Evolutionary conservation across 1,284 basidiomycete genomes (phyloP), one percentile per base, ranked within the genome.

Genomic region (Tilletia setariae): DNA sequence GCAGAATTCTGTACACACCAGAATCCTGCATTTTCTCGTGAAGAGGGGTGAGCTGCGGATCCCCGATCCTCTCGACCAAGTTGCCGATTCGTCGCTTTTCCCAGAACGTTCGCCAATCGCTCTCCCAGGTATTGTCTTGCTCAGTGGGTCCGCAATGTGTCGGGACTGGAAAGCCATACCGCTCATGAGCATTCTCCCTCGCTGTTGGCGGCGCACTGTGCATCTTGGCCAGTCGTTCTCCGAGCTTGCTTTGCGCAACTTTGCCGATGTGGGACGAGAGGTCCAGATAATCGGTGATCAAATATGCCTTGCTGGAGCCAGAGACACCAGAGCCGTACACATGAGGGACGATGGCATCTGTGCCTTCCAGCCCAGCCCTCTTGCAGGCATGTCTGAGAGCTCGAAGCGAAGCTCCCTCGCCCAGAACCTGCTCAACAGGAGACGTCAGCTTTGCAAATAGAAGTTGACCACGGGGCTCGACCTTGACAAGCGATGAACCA

Each of bases 1-100:
- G 86, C 7, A 94, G 84, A 69, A 88, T 86, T 0, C 92, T 91
- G 72, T 93, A 88, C 6, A 90, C 89, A 68, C 23, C 59, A 47
- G n/a, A 70, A 51, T 49, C 63, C 56, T 9, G 44, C 47, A 62
- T 71, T 64, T 51, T 66, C 61, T 46, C 40, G 15, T 61, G 56
- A 28, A 61, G 32, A 32, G 56, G 2, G n/a, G 30, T 30, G 28
- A 61, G 32, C 1, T 43, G 51, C 11, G 42, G 2, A 15, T 43
- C 28, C 21, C 61, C 32, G 46, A 68, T 68, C 25, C 67, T 30
- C 43, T 63, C 47, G 25, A 71, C 64, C 9, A 71, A 28, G 43
- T 69, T 63, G 11, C 70, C 70, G 28, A 71, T 71, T 6, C 70
- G 43, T 40, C 66, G 63, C 49, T 69, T 47, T 23, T 68, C 68